A percentile compares a stretch with the other conserved stretches of the same genome.
Conservation (phyloP, 1,284 basidiomycete genomes). For the Rhodotorula sp. region DNA sequence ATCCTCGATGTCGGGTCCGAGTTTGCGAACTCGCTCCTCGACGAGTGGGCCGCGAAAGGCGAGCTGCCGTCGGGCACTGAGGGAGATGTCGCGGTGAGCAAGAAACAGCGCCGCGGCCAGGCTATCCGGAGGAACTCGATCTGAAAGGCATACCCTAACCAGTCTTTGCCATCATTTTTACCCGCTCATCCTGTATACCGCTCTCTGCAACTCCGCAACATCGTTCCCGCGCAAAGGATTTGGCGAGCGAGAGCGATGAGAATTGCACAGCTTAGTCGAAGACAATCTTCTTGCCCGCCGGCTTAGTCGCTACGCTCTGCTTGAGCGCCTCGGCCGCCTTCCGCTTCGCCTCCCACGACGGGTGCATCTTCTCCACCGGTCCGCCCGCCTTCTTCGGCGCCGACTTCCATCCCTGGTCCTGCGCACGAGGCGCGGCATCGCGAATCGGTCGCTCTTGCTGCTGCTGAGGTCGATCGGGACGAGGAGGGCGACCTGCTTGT, state of each 20-base stretch:
- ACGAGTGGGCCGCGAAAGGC: conserved; percentile 77
- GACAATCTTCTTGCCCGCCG: conserved; percentile 54
- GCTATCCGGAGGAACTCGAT: conserved; percentile 74
- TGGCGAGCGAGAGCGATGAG: neutral
- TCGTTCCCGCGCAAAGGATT: neutral
- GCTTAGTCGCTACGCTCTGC: conserved; percentile 36
- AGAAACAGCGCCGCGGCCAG: conserved; percentile 64
- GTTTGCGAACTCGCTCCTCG: conserved; percentile 69
- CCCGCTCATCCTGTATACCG: neutral
- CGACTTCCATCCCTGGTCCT: conserved; percentile 1
- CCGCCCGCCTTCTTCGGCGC: conserved; percentile 37
- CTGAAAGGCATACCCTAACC: conserved; percentile 38
- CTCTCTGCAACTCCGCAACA: neutral
- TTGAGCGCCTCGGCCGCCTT: conserved; percentile 63
- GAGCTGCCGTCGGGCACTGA: conserved; percentile 70
- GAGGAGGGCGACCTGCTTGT: neutral
- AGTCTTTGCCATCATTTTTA: neutral
- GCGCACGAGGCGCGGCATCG: conserved; percentile 11
- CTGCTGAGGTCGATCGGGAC: neutral
- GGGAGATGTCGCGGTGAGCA: conserved; percentile 51
- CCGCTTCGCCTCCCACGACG: conserved; percentile 89
- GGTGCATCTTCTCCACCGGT: conserved; percentile 64
- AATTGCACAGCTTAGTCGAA: conserved; percentile 50
- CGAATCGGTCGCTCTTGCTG: neutral
- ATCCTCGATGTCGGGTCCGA: conserved; percentile 79